Conservation (phyloP, 495 filamentous ascomycete genomes). For the Penicillium simplicissimum region DNA sequence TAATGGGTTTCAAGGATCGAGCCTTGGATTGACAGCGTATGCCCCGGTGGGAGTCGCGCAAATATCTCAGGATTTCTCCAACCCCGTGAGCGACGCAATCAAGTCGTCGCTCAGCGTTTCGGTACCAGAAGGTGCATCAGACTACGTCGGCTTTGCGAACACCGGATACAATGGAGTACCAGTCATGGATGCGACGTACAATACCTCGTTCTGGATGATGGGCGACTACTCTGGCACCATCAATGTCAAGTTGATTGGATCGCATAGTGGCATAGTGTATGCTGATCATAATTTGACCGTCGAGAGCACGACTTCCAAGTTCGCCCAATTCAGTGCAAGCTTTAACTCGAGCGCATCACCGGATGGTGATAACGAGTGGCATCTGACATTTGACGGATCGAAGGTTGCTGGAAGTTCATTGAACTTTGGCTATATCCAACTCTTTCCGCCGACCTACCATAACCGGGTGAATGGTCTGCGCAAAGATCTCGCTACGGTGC, state of each 20-base stretch:
- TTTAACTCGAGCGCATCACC: constrained; percentile 49
- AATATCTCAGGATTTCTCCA: constrained; percentile 52
- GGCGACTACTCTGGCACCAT: constrained; percentile 37
- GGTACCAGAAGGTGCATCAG: constrained; percentile 32
- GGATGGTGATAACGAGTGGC: constrained; percentile 66
- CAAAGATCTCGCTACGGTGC: constrained; percentile 56
- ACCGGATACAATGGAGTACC: constrained; percentile 64
- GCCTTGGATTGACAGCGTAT: constrained; percentile 54
- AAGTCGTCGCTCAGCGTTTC: constrained; percentile 60
- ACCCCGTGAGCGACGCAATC: constrained; percentile 53
- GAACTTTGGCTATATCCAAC: constrained; percentile 63
- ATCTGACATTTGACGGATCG: constrained; percentile 56
- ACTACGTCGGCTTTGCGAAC: constrained; percentile 58
- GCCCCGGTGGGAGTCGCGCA: constrained; percentile 50
- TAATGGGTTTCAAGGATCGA: constrained; percentile 67
- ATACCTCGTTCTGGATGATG: constrained; percentile 58
- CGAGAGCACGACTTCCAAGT: constrained; percentile 25
- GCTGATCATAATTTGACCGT: constrained; percentile 40
- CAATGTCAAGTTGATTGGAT: constrained; percentile 37
- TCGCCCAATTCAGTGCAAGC: constrained; percentile 34
- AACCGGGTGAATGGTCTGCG: constrained; percentile 60
- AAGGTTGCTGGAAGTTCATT: constrained; percentile 47
- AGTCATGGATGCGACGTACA: constrained; percentile 49
- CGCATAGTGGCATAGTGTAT: constrained; percentile 34
- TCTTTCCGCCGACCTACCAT: constrained; percentile 66